Evolutionary conservation across 1,284 basidiomycete species (phyloP).

Genomic region (Serendipita sp.): DNA sequence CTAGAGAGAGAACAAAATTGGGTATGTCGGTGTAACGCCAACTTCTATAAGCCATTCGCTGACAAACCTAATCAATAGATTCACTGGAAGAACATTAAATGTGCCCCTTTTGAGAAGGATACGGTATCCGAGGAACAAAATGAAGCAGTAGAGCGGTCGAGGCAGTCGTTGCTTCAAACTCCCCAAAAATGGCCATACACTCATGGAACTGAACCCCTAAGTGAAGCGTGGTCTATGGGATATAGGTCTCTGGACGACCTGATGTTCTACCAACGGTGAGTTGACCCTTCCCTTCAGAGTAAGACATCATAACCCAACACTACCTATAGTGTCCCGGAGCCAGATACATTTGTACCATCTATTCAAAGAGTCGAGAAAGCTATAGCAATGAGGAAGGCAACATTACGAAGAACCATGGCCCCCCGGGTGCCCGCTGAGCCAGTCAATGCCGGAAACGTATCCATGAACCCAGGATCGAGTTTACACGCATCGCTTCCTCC

Average conservation of each 20-base stretch:
- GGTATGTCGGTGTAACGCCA: constrained; percentile 26
- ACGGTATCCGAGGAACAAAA: constrained; percentile 28
- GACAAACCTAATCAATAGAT: constrained; percentile 13
- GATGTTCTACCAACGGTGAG: not conserved
- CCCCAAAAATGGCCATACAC: constrained; percentile 44
- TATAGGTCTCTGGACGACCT: constrained; percentile 27
- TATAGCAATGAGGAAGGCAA: constrained; percentile 45
- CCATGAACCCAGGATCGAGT: constrained; percentile 17
- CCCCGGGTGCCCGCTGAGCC: constrained; percentile 33
- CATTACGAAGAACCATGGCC: constrained; percentile 27
- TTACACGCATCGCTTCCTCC: constrained; percentile 16
- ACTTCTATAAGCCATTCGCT: not conserved
- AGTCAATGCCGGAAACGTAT: constrained; percentile 27
- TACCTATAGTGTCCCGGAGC: constrained; percentile 27
- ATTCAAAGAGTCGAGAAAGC: constrained; percentile 49
- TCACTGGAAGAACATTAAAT: constrained; percentile 68
- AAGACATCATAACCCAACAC: constrained; percentile 6
- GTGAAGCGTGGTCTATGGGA: constrained; percentile 69
- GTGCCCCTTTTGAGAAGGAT: constrained; percentile 59
- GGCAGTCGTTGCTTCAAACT: constrained; percentile 39
- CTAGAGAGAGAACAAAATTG: constrained; percentile 73
- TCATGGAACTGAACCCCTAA: constrained; percentile 50
- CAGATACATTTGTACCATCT: constrained; percentile 54
- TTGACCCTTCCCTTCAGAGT: not conserved
- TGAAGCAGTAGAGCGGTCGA: constrained; percentile 28